Evolutionary conservation across 768 basidiomycete genomes (phyloP).

Genomic region (Calocybe indica): DNA sequence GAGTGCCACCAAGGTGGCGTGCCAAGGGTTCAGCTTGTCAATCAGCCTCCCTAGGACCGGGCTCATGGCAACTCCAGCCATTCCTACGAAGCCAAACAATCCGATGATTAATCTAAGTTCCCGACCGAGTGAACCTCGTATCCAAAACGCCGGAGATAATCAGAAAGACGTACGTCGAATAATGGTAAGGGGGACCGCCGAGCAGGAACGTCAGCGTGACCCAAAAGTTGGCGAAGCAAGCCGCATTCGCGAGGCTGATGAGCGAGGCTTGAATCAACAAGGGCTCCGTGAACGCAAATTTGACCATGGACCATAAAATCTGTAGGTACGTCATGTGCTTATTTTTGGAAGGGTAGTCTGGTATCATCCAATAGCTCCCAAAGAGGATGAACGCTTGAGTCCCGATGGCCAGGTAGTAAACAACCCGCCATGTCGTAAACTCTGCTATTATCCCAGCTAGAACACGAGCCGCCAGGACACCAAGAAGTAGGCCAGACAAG

Average conservation of each 20-base stretch:
- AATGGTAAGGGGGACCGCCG: slow-evolving; percentile 66
- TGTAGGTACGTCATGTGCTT: slow-evolving; percentile 53
- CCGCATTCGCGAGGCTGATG: slow-evolving; percentile 53
- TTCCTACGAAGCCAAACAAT: slow-evolving; percentile 68
- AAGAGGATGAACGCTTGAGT: slow-evolving; percentile 54
- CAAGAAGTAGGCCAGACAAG: slow-evolving; percentile 58
- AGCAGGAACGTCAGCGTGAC: slow-evolving; percentile 77
- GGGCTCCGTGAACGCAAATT: slow-evolving; percentile 71
- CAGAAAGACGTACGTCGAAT: slow-evolving; percentile 47
- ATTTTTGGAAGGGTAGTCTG: slow-evolving; percentile 79
- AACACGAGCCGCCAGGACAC: slow-evolving; percentile 67
- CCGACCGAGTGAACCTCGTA: slow-evolving; percentile 36
- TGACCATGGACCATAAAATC: slow-evolving; percentile 70
- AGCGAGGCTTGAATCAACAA: slow-evolving; percentile 62
- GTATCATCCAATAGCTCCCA: slow-evolving; percentile 57
- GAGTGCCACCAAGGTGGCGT: slow-evolving; percentile 53
- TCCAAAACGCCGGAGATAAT: slow-evolving; percentile 8
- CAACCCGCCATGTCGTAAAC: slow-evolving; percentile 62
- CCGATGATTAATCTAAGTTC: slow-evolving; percentile 50
- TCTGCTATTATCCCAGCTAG: slow-evolving; percentile 69
- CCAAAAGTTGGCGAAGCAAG: slow-evolving; percentile 55
- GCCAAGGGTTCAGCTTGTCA: slow-evolving; percentile 71
- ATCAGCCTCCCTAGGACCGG: slow-evolving; percentile 63
- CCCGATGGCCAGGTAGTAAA: slow-evolving; percentile 72
- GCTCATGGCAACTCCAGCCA: slow-evolving; percentile 59